phyloP scores from a whole-genome alignment of 768 basidiomycete genomes.

The Suillus ampliporus region DNA sequence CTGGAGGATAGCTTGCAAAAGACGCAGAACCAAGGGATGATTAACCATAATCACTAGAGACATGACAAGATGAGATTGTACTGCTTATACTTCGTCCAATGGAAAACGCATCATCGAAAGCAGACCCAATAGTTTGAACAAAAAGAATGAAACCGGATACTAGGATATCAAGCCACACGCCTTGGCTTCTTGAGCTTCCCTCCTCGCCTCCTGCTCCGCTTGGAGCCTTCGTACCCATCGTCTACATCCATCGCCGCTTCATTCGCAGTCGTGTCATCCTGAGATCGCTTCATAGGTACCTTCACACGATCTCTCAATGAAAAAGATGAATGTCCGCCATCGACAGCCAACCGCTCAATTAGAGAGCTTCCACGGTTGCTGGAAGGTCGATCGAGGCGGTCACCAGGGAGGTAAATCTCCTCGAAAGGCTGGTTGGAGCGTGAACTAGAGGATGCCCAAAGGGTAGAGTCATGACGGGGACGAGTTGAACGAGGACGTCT shows the following conservation, averaged over 20 bases:
- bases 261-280: slow-evolving; percentile 31
- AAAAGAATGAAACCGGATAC: slow-evolving; percentile 1
- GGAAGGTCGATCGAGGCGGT: slow-evolving; percentile 11
- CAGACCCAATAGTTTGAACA: neutral
- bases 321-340: slow-evolving; percentile 18
- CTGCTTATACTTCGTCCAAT: slow-evolving; percentile 9
- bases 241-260: slow-evolving; percentile 26
- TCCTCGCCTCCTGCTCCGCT: slow-evolving; percentile 30
- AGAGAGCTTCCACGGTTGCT: slow-evolving; percentile 40
- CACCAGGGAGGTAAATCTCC: neutral
- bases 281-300: slow-evolving; percentile 37
- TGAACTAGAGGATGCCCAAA: neutral
- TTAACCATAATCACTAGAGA: slow-evolving; percentile 4
- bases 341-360: slow-evolving; percentile 43
- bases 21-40: slow-evolving; percentile 7
- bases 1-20: slow-evolving; percentile 16
- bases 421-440: neutral
- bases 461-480: neutral
- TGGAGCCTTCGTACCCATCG: slow-evolving; percentile 27
- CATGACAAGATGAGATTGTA: slow-evolving; percentile 1
- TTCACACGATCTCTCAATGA: slow-evolving; percentile 46
- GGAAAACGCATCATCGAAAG: slow-evolving; percentile 7
- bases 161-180: slow-evolving; percentile 14
- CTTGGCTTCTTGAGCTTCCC: slow-evolving; percentile 27
- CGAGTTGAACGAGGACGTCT: slow-evolving; percentile 19